phyloP scores from a whole-genome alignment of 1,284 basidiomycete species.

The Mixia osmundae region DNA sequence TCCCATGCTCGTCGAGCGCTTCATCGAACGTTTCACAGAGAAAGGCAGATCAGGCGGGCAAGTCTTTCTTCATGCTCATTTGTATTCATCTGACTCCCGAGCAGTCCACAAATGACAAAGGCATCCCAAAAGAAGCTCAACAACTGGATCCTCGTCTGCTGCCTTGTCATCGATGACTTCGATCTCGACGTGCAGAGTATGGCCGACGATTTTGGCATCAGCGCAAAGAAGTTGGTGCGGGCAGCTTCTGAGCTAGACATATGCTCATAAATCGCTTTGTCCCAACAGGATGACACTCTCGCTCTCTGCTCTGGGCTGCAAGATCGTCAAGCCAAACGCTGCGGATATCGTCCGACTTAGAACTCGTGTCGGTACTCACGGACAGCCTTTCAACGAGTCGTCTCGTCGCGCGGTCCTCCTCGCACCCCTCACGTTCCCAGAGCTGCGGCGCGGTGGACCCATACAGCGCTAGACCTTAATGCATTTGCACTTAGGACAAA shows the following conservation, averaged over 20 bases:
- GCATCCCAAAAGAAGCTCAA: neutral
- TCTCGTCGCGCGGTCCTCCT: too few species aligned
- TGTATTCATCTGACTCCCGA: neutral
- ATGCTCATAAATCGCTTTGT: neutral
- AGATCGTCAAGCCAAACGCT: neutral
- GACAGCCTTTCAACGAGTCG: too few species aligned
- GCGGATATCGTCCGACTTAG: neutral
- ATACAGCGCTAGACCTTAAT: too few species aligned
- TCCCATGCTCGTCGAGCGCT: neutral
- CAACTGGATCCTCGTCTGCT: neutral
- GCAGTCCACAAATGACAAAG: neutral
- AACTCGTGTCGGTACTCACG: too few species aligned
- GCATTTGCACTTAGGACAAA: too few species aligned
- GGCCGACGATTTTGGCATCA: neutral
- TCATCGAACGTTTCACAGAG: constrained; percentile 8
- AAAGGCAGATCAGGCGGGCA: constrained; percentile 2
- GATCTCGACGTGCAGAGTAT: neutral
- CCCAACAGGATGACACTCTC: neutral
- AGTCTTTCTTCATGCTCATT: neutral
- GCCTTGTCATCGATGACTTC: neutral
- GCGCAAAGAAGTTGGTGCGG: neutral
- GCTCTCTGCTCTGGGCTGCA: neutral
- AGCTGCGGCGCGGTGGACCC: too few species aligned
- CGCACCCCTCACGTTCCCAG: too few species aligned
- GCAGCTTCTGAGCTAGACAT: too few species aligned